phyloP scores from a whole-genome alignment of 1,284 basidiomycete genomes.

The Rhodotorula sp. region DNA sequence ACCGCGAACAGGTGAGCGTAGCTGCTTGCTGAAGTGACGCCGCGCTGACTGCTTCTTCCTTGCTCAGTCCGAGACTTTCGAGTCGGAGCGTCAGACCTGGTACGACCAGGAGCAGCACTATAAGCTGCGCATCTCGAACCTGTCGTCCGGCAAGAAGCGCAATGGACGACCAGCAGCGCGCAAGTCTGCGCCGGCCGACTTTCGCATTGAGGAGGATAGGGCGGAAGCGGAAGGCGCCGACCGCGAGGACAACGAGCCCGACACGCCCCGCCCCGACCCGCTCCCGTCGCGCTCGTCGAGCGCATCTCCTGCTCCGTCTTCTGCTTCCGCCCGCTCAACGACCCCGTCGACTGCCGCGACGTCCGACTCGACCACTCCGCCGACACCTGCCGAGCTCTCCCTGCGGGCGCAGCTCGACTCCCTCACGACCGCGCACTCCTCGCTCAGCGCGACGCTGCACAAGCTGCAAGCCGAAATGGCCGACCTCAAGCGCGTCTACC shows the following conservation, averaged over 20 bases:
- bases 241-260: not conserved
- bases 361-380: conserved; percentile 3
- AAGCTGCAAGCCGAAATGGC: conserved; percentile 38
- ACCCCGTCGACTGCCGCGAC: not conserved
- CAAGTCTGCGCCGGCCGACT: not conserved
- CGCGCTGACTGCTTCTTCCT: not conserved
- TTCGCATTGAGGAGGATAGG: not conserved
- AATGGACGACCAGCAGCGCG: not conserved
- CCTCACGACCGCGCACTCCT: conserved; percentile 34
- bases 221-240: not conserved
- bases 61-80: conserved; percentile 42
- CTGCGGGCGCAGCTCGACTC: conserved; percentile 35
- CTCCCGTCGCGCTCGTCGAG: not conserved
- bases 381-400: conserved; percentile 18
- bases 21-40: not conserved
- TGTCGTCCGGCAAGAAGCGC: not conserved
- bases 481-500: conserved; percentile 45
- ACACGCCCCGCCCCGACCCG: not conserved
- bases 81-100: conserved; percentile 44
- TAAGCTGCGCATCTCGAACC: conserved; percentile 31
- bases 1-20: conserved; percentile 38
- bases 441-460: conserved; percentile 21
- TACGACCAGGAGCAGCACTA: conserved; percentile 43
- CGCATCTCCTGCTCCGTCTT: not conserved
- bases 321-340: not conserved